phyloP scores from a whole-genome alignment of 192 early-diverging fungal genomes.

The Coemansia erecta region DNA sequence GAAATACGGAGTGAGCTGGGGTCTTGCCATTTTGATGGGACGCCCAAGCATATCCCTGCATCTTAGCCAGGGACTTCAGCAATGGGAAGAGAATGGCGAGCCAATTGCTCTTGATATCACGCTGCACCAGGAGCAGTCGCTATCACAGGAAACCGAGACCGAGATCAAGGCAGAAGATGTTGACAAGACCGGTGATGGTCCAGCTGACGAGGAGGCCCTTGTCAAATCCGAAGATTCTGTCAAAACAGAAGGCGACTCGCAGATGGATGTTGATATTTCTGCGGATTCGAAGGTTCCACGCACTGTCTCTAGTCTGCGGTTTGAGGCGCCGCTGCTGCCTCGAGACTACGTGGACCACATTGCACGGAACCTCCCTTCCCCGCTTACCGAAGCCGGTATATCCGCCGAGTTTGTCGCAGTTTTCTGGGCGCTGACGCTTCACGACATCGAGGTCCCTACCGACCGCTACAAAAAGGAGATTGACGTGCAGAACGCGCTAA shows the following conservation, averaged over 20 bases:
- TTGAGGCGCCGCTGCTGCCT: constrained; percentile 41
- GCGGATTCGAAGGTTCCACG: constrained; percentile 11
- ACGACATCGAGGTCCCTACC: constrained; percentile 39
- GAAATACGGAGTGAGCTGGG: constrained; percentile 39
- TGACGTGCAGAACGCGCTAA: constrained; percentile 21
- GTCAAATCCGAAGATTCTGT: not conserved
- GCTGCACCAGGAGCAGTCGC: constrained; percentile 5
- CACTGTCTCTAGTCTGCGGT: constrained; percentile 22
- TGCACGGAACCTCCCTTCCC: constrained; percentile 19
- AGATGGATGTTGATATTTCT: constrained; percentile 2
- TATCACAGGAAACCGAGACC: not conserved
- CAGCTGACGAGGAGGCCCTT: not conserved
- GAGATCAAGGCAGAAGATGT: not conserved
- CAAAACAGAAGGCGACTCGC: not conserved
- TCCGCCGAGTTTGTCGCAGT: constrained; percentile 46
- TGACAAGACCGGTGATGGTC: not conserved
- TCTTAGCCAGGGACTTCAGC: constrained; percentile 29
- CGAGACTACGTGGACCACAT: constrained; percentile 39
- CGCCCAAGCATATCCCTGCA: constrained; percentile 32
- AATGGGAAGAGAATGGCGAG: constrained; percentile 39
- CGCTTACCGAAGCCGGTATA: constrained; percentile 21
- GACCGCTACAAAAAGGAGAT: constrained; percentile 43
- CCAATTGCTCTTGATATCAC: constrained; percentile 14
- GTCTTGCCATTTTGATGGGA: constrained; percentile 41
- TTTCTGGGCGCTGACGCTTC: constrained; percentile 39